Conservation (phyloP, 495 filamentous ascomycete genomes). For the Xylaria bambusicola region DNA sequence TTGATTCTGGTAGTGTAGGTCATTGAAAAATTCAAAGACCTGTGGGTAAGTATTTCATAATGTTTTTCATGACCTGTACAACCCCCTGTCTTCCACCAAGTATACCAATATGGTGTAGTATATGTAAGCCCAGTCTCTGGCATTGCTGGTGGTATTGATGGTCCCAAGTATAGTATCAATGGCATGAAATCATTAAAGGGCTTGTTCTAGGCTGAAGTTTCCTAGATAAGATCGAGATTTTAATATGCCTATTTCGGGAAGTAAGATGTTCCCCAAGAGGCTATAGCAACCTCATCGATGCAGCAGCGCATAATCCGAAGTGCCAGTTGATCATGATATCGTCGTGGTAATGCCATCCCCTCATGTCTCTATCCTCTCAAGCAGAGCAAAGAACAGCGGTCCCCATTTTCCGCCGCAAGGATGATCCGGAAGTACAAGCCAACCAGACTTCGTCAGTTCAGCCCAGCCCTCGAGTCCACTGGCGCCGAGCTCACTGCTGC, state of each 20-base stretch:
- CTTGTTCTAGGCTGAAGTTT: too few species aligned
- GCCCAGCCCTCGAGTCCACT: slow-evolving; percentile 13
- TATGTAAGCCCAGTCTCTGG: too few species aligned
- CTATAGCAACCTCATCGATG: not conserved
- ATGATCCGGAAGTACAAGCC: slow-evolving; percentile 18
- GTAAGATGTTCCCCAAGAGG: not conserved
- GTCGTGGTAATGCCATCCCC: not conserved
- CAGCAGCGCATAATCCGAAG: not conserved
- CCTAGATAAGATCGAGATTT: not conserved
- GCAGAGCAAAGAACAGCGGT: slow-evolving; percentile 18
- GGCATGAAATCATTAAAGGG: too few species aligned
- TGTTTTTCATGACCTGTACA: too few species aligned
- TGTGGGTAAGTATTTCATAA: too few species aligned
- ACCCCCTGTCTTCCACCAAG: too few species aligned
- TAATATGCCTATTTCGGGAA: not conserved
- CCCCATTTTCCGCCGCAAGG: slow-evolving; percentile 16
- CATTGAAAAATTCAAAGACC: too few species aligned
- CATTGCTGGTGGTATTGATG: too few species aligned
- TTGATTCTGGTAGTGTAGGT: too few species aligned
- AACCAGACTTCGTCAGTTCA: slow-evolving; percentile 15
- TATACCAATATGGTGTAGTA: too few species aligned
- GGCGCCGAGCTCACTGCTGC: slow-evolving; percentile 10
- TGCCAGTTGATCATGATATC: not conserved
- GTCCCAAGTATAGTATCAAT: too few species aligned
- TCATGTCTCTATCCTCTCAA: slow-evolving; percentile 16